A percentile compares a stretch with the other conserved stretches of the same genome.
phyloP scores from a whole-genome alignment of 2,329 filamentous ascomycete genomes.

The Xylaria multiplex region DNA sequence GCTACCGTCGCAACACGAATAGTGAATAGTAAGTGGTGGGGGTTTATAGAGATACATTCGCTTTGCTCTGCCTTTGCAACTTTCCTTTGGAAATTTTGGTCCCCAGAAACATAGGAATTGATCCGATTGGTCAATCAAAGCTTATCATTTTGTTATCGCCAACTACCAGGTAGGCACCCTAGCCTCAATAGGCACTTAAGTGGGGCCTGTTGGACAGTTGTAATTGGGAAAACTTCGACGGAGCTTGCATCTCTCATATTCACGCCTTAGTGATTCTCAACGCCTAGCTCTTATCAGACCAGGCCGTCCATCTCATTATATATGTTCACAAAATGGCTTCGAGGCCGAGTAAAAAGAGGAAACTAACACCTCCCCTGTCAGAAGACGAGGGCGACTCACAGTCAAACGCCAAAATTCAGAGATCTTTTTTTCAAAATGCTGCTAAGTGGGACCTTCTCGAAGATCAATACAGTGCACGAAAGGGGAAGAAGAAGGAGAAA shows the following conservation, averaged over 20 bases:
- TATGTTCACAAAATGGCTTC: conserved; percentile 54
- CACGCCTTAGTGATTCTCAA: not conserved
- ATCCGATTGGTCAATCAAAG: conserved; percentile 37
- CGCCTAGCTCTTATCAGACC: not conserved
- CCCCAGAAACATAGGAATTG: conserved; percentile 38
- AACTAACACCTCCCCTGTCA: conserved; percentile 63
- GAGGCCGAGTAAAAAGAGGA: conserved; percentile 66
- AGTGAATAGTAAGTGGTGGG: conserved; percentile 28
- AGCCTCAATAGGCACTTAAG: not conserved
- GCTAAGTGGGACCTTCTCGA: conserved; percentile 88
- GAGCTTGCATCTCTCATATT: conserved; percentile 16
- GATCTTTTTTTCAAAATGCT: conserved; percentile 77
- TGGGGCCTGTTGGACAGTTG: conserved; percentile 35
- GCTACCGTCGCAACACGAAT: conserved; percentile 23
- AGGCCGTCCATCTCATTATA: conserved; percentile 1
- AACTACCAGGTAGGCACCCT: too few species aligned
- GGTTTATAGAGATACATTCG: conserved; percentile 26
- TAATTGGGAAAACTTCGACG: conserved; percentile 30
- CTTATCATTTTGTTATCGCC: conserved; percentile 28
- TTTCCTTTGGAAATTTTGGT: conserved; percentile 45
- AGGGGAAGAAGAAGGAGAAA: conserved; percentile 73
- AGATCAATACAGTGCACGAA: conserved; percentile 81
- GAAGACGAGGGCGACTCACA: conserved; percentile 56
- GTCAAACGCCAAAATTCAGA: conserved; percentile 57
- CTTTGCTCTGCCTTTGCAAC: conserved; percentile 28